Evolutionary conservation across 2,329 filamentous ascomycete genomes (phyloP).

Genomic region (Fusarium vanettenii): DNA sequence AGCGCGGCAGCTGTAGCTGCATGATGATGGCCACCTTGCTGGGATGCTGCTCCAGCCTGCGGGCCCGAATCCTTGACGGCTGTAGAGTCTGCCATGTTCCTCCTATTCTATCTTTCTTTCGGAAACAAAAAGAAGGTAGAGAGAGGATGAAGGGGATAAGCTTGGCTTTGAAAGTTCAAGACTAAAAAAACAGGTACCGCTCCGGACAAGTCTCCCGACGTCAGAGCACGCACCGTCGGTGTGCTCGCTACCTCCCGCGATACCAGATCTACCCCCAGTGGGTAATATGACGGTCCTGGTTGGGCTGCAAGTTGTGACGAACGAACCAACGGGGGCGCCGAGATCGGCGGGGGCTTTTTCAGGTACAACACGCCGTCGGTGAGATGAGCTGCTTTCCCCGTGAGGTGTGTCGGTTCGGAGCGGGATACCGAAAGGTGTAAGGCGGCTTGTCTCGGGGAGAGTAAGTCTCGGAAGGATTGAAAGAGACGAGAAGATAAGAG

Average conservation of each 20-base stretch:
- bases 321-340: slow-evolving; percentile 9
- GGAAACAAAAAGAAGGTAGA: background rate
- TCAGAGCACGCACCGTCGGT: background rate
- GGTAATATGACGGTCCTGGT: slow-evolving; percentile 32
- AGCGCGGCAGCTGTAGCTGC: slow-evolving; percentile 11
- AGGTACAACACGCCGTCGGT: background rate
- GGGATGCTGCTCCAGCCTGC: slow-evolving; percentile 24
- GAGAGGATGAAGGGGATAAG: background rate
- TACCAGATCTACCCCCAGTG: slow-evolving; percentile 10
- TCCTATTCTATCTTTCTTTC: too few species aligned
- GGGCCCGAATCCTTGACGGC: slow-evolving; percentile 2
- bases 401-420: slow-evolving; percentile 11
- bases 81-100: background rate
- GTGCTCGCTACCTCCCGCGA: slow-evolving; percentile 6
- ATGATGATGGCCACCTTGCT: slow-evolving; percentile 1
- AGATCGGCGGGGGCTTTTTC: slow-evolving; percentile 16
- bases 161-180: background rate
- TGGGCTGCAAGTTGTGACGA: slow-evolving; percentile 8
- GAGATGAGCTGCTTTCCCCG: background rate
- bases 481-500: background rate
- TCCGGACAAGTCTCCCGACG: slow-evolving; percentile 1
- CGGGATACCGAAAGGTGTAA: slow-evolving; percentile 16
- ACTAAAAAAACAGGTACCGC: background rate
- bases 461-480: background rate
- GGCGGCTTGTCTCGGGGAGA: slow-evolving; percentile 24